Base-by-base conservation (phyloP, 2,329 filamentous ascomycete genomes). In the Bipolaris bicolor region DNA sequence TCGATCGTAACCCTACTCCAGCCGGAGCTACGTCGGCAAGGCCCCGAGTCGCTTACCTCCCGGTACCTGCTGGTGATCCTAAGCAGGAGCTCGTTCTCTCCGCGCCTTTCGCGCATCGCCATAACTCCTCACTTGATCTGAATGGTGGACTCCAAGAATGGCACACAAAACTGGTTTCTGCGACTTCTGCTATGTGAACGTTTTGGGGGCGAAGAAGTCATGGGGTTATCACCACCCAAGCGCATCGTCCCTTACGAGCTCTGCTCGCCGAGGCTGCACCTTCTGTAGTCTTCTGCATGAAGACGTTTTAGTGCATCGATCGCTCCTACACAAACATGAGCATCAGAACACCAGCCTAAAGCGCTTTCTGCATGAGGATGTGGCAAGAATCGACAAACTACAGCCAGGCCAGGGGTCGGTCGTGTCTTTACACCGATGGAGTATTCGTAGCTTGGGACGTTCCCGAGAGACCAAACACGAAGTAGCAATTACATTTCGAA, bases 201-300 rank as follows among this genome's bases (percentile, higher is more conserved):
- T 54, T 15, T 13, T 54, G 16, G 34, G 44, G 7, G 43, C 51
- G 13, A 24, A 18, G 5, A 26, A 29, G 5, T 33, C 43, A 20
- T 54, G 43, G 51, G 44, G 29, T 48, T 54, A 47, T 43, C 43
- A 54, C 24, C 51, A 54, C 37, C 22, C 34, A 22, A 48, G 43
- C 33, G 46, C 37, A 18, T 22, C n/a, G 13, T 54, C 51, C 13
- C 51, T 54, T 20, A 40, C 16, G n/a, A 54, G 22, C 40, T 54
- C 51, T 16, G 51, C 51, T 16, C 24, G 16, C 34, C 22, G 44
- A 9, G 22, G 24, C 24, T 54, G 51, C 31, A 45, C 33, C 15
- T 54, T 54, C 43, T 54, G 51, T 39, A 47, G n/a, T 31, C 34
- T 54, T 20, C 43, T 54, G 22, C 24, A 40, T 20, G 34, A 43